Percentiles rank a stretch among this genome's conserved stretches.
Conservation (phyloP, 108 stramenopile genomes). For the Stephanodiscus triporus region DNA sequence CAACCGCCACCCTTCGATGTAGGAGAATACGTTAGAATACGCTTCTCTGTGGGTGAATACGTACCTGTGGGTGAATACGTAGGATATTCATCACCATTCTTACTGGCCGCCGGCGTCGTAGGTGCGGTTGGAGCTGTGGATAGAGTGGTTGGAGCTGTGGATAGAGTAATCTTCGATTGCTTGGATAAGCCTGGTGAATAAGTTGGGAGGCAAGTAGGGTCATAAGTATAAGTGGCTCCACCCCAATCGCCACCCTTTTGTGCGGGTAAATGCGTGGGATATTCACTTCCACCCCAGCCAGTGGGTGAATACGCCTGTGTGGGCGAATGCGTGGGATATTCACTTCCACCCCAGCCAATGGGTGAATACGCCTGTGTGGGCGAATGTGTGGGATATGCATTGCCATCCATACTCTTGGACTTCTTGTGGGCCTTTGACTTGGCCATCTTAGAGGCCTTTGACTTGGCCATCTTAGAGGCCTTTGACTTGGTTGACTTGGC, state of each 20-base stretch:
- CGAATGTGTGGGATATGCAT: slow-evolving; percentile 4
- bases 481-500: background rate
- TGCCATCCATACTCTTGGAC: background rate
- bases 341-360: background rate
- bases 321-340: slow-evolving; percentile 22
- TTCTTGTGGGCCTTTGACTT: slow-evolving; percentile 18
- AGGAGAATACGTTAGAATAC: background rate
- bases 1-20: background rate
- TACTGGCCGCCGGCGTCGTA: background rate
- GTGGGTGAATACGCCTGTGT: slow-evolving; percentile 1
- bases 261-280: slow-evolving; percentile 26
- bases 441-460: slow-evolving; percentile 13
- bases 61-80: slow-evolving; percentile 21
- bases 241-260: background rate
- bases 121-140: background rate
- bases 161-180: background rate
- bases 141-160: background rate
- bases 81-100: background rate
- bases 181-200: slow-evolving; percentile 5
- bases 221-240: background rate
- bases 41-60: slow-evolving; percentile 24
- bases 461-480: slow-evolving; percentile 13
- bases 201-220: slow-evolving; percentile 10
- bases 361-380: slow-evolving; percentile 4
- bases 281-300: background rate